Evolutionary conservation across 768 basidiomycete species (phyloP).

Genomic region (Leucosporidium yakuticum): DNA sequence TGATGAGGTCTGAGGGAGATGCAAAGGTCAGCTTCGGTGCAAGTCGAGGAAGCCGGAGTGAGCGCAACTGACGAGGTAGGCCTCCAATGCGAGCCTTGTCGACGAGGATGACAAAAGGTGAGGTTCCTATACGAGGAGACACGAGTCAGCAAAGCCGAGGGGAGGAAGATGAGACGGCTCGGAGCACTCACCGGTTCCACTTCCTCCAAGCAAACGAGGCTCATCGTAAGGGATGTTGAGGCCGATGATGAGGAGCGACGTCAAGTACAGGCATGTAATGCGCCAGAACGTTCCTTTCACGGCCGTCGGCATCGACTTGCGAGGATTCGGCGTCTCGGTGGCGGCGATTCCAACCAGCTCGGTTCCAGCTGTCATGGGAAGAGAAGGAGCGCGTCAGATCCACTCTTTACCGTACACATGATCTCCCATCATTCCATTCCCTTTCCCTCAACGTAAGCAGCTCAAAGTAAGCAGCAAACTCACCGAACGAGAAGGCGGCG

Average conservation of each 20-base stretch:
- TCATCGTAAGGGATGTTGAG: slow-evolving; percentile 43
- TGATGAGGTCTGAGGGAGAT: slow-evolving; percentile 25
- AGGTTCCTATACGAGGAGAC: slow-evolving; percentile 17
- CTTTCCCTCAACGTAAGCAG: no score
- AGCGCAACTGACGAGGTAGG: slow-evolving; percentile 12
- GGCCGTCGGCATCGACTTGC: slow-evolving; percentile 76
- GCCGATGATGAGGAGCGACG: slow-evolving; percentile 44
- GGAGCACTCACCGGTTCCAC: slow-evolving; percentile 39
- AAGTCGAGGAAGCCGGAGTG: no score
- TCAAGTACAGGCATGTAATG: slow-evolving; percentile 58
- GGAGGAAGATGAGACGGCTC: no score
- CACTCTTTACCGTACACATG: no score
- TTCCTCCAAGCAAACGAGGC: slow-evolving; percentile 49
- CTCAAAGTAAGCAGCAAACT: no score
- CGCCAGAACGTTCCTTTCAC: slow-evolving; percentile 85
- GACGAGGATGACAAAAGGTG: slow-evolving; percentile 46
- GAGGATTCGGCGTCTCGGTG: slow-evolving; percentile 70
- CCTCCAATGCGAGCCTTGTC: slow-evolving; percentile 39
- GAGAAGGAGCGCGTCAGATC: no score
- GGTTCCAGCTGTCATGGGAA: slow-evolving; percentile 52
- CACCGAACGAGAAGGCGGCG: slow-evolving; percentile 73
- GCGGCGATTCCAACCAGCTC: slow-evolving; percentile 90
- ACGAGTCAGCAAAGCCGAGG: no score
- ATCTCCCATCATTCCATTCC: no score
- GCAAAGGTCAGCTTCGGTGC: no score